Evolutionary conservation across 768 basidiomycete species (phyloP), one percentile per base, ranked within the genome.

Genomic region (Collybia sp.): DNA sequence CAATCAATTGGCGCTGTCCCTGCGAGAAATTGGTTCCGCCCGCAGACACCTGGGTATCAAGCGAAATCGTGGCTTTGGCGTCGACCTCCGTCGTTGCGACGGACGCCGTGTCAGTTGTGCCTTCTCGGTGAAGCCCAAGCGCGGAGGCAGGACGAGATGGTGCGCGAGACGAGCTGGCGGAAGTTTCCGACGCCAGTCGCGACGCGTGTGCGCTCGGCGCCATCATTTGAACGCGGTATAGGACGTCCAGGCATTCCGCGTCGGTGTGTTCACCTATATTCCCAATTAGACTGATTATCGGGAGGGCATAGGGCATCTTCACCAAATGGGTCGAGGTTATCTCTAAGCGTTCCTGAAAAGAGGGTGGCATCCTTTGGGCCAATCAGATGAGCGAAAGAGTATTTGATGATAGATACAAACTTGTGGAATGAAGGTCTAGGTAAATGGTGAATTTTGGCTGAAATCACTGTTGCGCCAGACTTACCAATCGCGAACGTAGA

Each of bases 11-110:
- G 9, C 92, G 64, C 59, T 97, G 93, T 6, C 94, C 93, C 48
- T 93, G 89, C 1, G 89, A 93, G 63, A 96, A 94, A 68, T 96
- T 95, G 25, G 82, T 74, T 0, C 93, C 93, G 0, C 92, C 92
- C 1, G 88, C 75, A 1, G 89, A 88, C 8, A 95, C 85, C 49
- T 85, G 81, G 0, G 85, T 88, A n/a, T 88, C 81, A 3, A 94
- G 72, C 0, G 79, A 73, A 19, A 94, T 68, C 0, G 69, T 68
- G 1, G 71, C 73, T 57, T 78, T 85, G 25, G 55, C 44, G 16
- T 87, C 85, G 2, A 73, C 58, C n/a, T 83, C 80, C 0, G 83
- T 85, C 11, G 60, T 58, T 0, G 72, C 64, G 2, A 72, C 73
- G 0, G 68, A 69, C 2, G 60, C 47, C 2, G 76, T 71, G 32